Percentiles rank a stretch among this genome's conserved stretches.
These are phyloP conservation scores for Agrocybe praecox DNA, from an alignment of 768 basidiomycete genomes.

Conservation along the genomic window DNA sequence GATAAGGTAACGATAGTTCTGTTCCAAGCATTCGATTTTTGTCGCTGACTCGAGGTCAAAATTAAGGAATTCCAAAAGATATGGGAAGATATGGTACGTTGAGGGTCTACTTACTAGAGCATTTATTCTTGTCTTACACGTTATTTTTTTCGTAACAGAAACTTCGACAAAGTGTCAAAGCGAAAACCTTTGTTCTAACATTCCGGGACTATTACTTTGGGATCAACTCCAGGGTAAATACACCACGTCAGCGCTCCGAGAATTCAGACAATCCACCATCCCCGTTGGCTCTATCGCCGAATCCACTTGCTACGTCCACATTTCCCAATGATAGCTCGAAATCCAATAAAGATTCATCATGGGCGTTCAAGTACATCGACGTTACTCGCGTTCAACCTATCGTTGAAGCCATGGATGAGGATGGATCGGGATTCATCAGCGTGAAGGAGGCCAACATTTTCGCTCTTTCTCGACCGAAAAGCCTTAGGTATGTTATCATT, in stretches of 20 bases:
- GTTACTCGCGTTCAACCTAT: slow-evolving; percentile 26
- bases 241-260: neutral
- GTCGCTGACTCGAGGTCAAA: neutral
- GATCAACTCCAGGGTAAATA: neutral
- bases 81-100: slow-evolving; percentile 8
- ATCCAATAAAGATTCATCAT: slow-evolving; percentile 11
- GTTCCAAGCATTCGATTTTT: neutral
- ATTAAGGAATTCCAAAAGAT: slow-evolving; percentile 8
- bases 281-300: neutral
- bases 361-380: slow-evolving; percentile 28
- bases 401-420: slow-evolving; percentile 28
- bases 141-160: neutral
- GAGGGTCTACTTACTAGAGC: neutral
- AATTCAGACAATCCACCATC: neutral
- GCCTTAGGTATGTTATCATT: slow-evolving; percentile 21
- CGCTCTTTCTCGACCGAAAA: slow-evolving; percentile 18
- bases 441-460: slow-evolving; percentile 30
- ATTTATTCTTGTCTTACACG: neutral
- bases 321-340: neutral
- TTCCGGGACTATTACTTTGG: slow-evolving; percentile 8
- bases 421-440: slow-evolving; percentile 28
- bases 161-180: slow-evolving; percentile 10
- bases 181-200: slow-evolving; percentile 13
- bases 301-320: neutral
- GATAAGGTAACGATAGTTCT: slow-evolving; percentile 1